Conservation (phyloP, 2,329 filamentous ascomycete species). For the Waltergamsia citrina region DNA sequence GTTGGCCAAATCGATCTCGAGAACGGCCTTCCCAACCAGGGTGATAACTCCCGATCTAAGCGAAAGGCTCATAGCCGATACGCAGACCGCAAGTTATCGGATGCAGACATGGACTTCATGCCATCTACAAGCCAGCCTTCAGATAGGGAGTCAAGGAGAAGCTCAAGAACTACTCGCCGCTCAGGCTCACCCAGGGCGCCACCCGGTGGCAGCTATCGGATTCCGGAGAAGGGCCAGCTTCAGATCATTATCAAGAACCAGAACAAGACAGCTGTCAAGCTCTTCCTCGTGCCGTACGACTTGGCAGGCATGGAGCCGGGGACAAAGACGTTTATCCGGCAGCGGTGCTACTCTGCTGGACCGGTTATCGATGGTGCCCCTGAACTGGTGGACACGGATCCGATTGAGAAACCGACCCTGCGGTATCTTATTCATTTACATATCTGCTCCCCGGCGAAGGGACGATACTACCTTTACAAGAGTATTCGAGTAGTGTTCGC, state of each 20-base stretch:
- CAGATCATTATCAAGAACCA: constrained; percentile 98
- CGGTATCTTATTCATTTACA: constrained; percentile 89
- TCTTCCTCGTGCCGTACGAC: constrained; percentile 92
- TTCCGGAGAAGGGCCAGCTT: constrained; percentile 86
- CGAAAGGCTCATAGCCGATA: constrained; percentile 38
- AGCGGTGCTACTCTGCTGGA: constrained; percentile 84
- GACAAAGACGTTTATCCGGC: constrained; percentile 91
- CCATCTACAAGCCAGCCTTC: constrained; percentile 5
- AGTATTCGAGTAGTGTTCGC: constrained; percentile 92
- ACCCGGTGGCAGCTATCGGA: constrained; percentile 83
- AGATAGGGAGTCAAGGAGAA: constrained; percentile 20
- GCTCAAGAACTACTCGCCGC: constrained; percentile 38
- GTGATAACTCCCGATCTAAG: constrained; percentile 35
- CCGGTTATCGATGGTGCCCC: constrained; percentile 65
- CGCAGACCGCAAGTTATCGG: constrained; percentile 20
- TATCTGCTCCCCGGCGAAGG: constrained; percentile 78
- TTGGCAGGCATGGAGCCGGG: constrained; percentile 85
- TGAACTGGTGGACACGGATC: constrained; percentile 5
- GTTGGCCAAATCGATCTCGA: constrained; percentile 90
- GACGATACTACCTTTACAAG: constrained; percentile 84
- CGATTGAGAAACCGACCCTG: constrained; percentile 57
- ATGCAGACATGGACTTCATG: constrained; percentile 8
- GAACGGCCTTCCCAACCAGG: constrained; percentile 54
- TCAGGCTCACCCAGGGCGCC: constrained; percentile 47
- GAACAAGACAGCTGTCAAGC: constrained; percentile 94